Base-by-base conservation (phyloP, 768 basidiomycete species). In the Phlegmacium glaucopus region DNA sequence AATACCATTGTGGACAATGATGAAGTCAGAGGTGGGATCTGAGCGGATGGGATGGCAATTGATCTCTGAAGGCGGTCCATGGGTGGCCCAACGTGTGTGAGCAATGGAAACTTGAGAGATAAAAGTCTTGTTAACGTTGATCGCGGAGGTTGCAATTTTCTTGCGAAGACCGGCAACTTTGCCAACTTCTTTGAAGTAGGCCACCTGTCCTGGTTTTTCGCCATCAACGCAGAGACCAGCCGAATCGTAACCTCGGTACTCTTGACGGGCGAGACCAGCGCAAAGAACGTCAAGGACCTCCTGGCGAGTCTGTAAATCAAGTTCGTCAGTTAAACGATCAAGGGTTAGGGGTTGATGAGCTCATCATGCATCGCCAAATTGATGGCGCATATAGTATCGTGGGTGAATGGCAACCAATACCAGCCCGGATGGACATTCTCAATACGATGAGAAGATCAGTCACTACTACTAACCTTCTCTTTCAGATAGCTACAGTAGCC, bases 41-140 rank as follows among this genome's bases (percentile, higher is more conserved):
- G 88, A 90, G 59, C 85, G 85, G 59, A 96, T 82, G 45, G 96
- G 96, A 67, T 99, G 96, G 72, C 95, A 98, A 71, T 99, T 99
- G 59, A 78, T 67, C 44, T 82, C 78, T 4, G 85, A 87, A 16
- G 94, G 94, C 15, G 85, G 80, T 30, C 96, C 96, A 63, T 99
- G 96, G 15, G 96, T 99, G 2, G 96, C 96, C 96, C 96, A 99
- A 55, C 96, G 90, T 10, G 96, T 99, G 72, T 99, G 96, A 10
- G 95, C 95, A 69, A 99, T 97, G 32, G 92, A 93, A 38, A 94
- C 92, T 71, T 97, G 94, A 35, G 85, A 83, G 43, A 91, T 63
- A 68, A 81, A 85, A 30, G 79, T 76, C 75, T 90, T 93, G 61
- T 76, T 70, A 49, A 87, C 83, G 65, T 95, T 79, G 57, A 92